These are phyloP conservation scores for Cryptosporidium felis DNA, from an alignment of 169 alveolate species.

Conservation along the genomic window DNA sequence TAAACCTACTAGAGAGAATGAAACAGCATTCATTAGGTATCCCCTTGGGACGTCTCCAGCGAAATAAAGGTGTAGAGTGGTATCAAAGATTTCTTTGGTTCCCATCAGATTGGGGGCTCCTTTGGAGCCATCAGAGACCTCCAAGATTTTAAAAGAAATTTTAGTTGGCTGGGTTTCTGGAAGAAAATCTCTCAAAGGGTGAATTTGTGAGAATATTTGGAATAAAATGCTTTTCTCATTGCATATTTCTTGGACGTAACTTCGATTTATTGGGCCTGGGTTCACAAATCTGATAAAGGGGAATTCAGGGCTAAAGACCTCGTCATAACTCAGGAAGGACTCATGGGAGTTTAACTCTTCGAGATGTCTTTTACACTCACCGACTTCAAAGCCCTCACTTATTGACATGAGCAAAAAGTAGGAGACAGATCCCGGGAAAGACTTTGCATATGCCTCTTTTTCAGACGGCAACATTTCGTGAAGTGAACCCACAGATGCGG, in stretches of 20 bases:
- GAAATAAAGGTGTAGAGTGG: conserved; percentile 22
- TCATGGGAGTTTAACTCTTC: neutral
- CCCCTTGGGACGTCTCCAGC: conserved; percentile 72
- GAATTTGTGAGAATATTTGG: neutral
- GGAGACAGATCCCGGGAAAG: neutral
- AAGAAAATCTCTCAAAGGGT: conserved; percentile 48
- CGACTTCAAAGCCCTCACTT: conserved; percentile 23
- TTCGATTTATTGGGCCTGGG: conserved; percentile 5
- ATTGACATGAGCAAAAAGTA: conserved; percentile 3
- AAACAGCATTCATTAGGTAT: conserved; percentile 45
- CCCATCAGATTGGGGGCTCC: neutral
- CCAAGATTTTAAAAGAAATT: neutral
- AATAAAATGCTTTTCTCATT: neutral
- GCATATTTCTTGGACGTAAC: neutral
- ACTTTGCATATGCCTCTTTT: neutral
- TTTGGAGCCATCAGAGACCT: neutral
- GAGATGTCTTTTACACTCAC: conserved; percentile 29
- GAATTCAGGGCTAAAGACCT: neutral
- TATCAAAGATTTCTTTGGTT: conserved; percentile 38
- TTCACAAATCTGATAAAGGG: conserved; percentile 4
- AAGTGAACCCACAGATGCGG: neutral
- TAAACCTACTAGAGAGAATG: conserved; percentile 52
- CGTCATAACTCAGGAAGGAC: neutral
- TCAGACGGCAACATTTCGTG: neutral
- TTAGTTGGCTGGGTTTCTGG: conserved; percentile 28